Evolutionary conservation across 1,284 basidiomycete genomes (phyloP).

Genomic region (Naganishia albida): DNA sequence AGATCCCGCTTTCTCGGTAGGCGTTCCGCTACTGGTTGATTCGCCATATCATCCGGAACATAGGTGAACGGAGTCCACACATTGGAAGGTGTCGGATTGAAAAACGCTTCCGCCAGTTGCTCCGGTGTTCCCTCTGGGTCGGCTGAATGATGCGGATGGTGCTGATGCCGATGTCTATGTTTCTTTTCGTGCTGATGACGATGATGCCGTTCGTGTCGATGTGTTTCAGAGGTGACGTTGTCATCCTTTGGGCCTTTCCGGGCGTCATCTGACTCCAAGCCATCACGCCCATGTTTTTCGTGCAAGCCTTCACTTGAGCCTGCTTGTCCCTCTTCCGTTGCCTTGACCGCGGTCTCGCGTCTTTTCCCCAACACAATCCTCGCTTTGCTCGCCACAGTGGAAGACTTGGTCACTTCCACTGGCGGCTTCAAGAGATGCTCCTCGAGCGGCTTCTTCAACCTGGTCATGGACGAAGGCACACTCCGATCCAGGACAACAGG

Average conservation of each 20-base stretch:
- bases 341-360: background rate
- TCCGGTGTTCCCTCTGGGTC: slow-evolving; percentile 37
- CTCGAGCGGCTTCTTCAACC: slow-evolving; percentile 28
- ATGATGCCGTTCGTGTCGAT: background rate
- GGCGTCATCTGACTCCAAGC: background rate
- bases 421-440: slow-evolving; percentile 23
- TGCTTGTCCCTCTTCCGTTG: background rate
- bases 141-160: slow-evolving; percentile 17
- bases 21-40: background rate
- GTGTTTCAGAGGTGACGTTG: background rate
- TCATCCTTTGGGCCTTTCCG: background rate
- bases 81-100: slow-evolving; percentile 44
- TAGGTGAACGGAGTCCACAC: slow-evolving; percentile 48
- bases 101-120: slow-evolving; percentile 47
- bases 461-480: slow-evolving; percentile 1
- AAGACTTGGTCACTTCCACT: slow-evolving; percentile 15
- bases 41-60: slow-evolving; percentile 25
- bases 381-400: background rate
- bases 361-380: background rate
- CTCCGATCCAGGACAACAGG: background rate
- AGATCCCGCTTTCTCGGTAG: background rate
- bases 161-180: slow-evolving; percentile 2
- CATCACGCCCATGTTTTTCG: no score
- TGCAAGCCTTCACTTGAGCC: background rate
- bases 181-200: background rate